These are phyloP conservation scores for Kodamaea kakaduensis DNA, from an alignment of 805 yeast species.

Conservation along the genomic window DNA sequence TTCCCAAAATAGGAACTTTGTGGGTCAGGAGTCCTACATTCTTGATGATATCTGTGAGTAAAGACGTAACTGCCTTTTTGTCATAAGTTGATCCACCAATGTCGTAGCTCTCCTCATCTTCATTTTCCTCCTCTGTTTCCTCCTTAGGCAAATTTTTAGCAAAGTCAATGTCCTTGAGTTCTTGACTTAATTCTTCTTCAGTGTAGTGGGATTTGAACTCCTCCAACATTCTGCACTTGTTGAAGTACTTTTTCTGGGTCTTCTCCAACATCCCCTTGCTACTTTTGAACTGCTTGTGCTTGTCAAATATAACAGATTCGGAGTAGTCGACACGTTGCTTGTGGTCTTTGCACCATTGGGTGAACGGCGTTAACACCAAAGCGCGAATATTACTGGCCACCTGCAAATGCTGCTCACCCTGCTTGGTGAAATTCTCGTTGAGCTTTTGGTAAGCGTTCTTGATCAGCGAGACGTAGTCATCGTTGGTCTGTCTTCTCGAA, in stretches of 20 bases:
- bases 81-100: slow-evolving; percentile 33
- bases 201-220: slow-evolving; percentile 50
- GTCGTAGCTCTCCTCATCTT: slow-evolving; percentile 22
- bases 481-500: slow-evolving; percentile 38
- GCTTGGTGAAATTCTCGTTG: slow-evolving; percentile 48
- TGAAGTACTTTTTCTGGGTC: slow-evolving; percentile 67
- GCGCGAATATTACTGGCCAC: slow-evolving; percentile 59
- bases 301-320: slow-evolving; percentile 48
- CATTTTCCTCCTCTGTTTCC: slow-evolving; percentile 10
- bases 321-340: slow-evolving; percentile 60
- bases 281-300: slow-evolving; percentile 49
- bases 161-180: slow-evolving; percentile 20
- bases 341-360: slow-evolving; percentile 73
- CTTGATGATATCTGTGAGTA: slow-evolving; percentile 35
- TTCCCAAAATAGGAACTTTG: slow-evolving; percentile 66
- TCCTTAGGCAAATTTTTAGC: slow-evolving; percentile 8
- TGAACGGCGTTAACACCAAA: slow-evolving; percentile 65
- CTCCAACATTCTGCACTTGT: slow-evolving; percentile 70
- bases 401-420: slow-evolving; percentile 55
- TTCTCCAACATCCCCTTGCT: slow-evolving; percentile 47
- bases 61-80: slow-evolving; percentile 27
- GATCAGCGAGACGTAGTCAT: slow-evolving; percentile 62
- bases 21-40: slow-evolving; percentile 50
- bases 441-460: slow-evolving; percentile 60
- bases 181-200: slow-evolving; percentile 41